These are phyloP conservation scores for Erysimum cheiri DNA, from an alignment of 441 rosid species.

Conservation along the genomic window DNA sequence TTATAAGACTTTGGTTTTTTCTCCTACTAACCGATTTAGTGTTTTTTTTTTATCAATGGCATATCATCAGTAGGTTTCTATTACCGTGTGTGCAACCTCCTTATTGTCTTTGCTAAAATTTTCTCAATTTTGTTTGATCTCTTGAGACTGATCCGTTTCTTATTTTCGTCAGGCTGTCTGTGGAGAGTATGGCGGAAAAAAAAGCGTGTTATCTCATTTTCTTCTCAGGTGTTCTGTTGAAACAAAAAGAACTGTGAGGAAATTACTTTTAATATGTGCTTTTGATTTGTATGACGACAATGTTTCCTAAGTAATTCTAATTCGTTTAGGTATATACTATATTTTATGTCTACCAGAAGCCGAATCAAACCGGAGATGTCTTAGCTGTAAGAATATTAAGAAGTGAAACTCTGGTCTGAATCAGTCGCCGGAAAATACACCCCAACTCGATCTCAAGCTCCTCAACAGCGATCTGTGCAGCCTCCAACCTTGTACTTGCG, in stretches of 20 bases:
- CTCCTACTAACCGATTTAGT: not conserved
- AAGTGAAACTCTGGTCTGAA: slow-evolving; percentile 82
- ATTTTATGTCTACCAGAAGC: not conserved
- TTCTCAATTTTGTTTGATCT: not conserved
- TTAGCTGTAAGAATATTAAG: slow-evolving; percentile 66
- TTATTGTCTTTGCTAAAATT: not conserved
- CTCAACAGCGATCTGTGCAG: slow-evolving; percentile 65
- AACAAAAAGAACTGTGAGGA: not conserved
- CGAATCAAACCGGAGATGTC: slow-evolving; percentile 20
- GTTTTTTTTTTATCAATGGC: not conserved
- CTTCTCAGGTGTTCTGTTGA: not conserved
- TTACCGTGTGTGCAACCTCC: not conserved
- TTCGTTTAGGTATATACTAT: not conserved
- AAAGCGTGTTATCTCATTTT: not conserved
- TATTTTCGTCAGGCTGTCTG: not conserved
- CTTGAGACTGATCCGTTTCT: not conserved
- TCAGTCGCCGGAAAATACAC: slow-evolving; percentile 67
- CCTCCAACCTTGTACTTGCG: slow-evolving; percentile 65
- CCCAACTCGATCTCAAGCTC: slow-evolving; percentile 68
- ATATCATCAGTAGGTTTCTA: not conserved
- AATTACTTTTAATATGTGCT: not conserved
- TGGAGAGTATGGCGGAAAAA: not conserved
- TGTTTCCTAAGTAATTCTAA: slow-evolving; percentile 2
- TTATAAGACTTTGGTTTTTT: not conserved
- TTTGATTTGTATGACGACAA: not conserved